A percentile compares a stretch with the other conserved stretches of the same genome.
phyloP scores from a whole-genome alignment of 2,329 filamentous ascomycete species.

The Pseudogymnoascus sp. region DNA sequence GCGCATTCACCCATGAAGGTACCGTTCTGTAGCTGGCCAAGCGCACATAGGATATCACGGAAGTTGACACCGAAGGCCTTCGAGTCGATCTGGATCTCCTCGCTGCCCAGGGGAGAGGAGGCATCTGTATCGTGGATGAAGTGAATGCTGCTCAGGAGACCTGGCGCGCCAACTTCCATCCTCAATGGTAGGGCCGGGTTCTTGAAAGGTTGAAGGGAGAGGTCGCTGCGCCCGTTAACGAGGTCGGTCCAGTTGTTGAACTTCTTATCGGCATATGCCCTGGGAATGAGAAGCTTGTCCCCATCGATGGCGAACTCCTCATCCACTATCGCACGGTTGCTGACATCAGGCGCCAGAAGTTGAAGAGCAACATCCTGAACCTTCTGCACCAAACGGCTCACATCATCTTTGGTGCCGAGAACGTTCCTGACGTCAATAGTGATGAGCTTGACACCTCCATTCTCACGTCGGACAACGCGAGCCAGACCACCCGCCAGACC shows the following conservation, averaged over 20 bases:
- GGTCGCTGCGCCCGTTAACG: background rate
- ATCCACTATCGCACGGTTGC: background rate
- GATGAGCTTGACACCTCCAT: slow-evolving; percentile 11
- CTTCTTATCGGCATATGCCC: background rate
- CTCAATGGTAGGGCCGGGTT: background rate
- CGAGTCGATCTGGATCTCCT: slow-evolving; percentile 30
- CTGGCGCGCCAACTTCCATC: slow-evolving; percentile 9
- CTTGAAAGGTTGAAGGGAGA: background rate
- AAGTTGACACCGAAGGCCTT: slow-evolving; percentile 34
- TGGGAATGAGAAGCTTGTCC: background rate
- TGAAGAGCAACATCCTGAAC: background rate
- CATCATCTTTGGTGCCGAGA: background rate
- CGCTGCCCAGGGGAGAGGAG: slow-evolving; percentile 12
- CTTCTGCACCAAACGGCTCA: background rate
- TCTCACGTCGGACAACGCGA: slow-evolving; percentile 11
- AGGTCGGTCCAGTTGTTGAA: background rate
- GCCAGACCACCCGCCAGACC: slow-evolving; percentile 8
- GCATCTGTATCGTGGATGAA: slow-evolving; percentile 11
- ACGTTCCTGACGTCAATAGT: slow-evolving; percentile 10
- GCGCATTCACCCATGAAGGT: slow-evolving; percentile 25
- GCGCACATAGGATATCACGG: slow-evolving; percentile 32
- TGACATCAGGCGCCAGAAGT: background rate
- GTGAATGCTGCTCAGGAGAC: slow-evolving; percentile 13
- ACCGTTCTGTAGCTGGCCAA: slow-evolving; percentile 7
- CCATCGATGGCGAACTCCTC: background rate